phyloP scores from a whole-genome alignment of 305 asterid species.

The Fraxinus platypoda region DNA sequence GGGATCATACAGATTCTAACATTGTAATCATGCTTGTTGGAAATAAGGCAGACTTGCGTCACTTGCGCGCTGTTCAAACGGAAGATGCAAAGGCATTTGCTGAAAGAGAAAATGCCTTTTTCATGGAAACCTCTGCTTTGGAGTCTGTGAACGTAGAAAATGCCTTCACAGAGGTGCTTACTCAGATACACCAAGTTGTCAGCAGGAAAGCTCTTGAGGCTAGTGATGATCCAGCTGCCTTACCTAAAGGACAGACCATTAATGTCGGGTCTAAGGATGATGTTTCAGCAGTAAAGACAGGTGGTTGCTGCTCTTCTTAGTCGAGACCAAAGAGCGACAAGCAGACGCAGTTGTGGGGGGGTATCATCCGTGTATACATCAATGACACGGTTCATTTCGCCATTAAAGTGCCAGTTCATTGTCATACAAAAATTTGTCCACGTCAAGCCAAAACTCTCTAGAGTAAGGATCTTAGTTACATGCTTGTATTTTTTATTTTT shows the following conservation, averaged over 20 bases:
- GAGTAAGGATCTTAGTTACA: neutral
- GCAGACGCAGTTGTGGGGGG: neutral
- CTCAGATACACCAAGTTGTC: constrained; percentile 3
- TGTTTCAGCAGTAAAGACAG: constrained; percentile 30
- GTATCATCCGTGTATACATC: neutral
- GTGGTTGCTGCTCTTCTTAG: constrained; percentile 33
- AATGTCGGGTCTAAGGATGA: neutral
- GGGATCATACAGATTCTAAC: neutral
- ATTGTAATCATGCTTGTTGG: neutral
- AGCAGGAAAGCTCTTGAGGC: constrained; percentile 34
- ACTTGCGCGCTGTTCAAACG: neutral
- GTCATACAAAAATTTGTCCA: neutral
- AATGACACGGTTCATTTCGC: neutral
- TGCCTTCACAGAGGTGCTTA: neutral
- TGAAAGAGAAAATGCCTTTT: neutral
- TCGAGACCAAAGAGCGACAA: neutral
- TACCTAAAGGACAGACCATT: constrained; percentile 34
- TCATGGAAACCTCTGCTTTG: neutral
- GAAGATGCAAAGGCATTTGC: neutral
- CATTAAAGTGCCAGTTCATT: neutral
- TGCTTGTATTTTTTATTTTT: too few species aligned
- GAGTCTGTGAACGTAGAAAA: neutral
- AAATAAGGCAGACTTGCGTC: neutral
- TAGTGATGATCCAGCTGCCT: constrained; percentile 24
- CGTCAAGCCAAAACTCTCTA: neutral